Evolutionary conservation across 73 alveolate species (phyloP).

Genomic region (Paramecium pentaurelia): DNA sequence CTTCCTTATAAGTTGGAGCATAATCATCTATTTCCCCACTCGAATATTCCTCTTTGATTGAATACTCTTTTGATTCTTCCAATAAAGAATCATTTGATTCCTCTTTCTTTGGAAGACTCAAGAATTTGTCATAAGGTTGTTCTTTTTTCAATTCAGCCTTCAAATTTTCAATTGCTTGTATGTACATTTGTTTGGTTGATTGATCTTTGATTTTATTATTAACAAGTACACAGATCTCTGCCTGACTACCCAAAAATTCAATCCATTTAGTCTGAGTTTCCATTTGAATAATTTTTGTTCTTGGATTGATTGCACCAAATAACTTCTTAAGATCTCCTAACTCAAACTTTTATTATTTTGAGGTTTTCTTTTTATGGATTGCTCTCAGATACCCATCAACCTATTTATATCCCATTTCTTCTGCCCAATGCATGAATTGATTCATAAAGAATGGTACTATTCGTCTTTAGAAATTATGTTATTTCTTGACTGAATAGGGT

Average conservation of each 20-base stretch:
- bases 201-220: constrained; percentile 40
- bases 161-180: background rate
- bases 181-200: background rate
- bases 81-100: background rate
- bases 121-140: constrained; percentile 25
- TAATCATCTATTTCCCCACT: background rate
- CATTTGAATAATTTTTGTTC: background rate
- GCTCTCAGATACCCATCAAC: constrained; percentile 43
- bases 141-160: constrained; percentile 6
- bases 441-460: constrained; percentile 41
- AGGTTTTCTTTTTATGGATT: constrained; percentile 27
- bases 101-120: background rate
- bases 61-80: background rate
- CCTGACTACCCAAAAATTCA: background rate
- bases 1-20: background rate
- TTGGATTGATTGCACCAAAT: constrained; percentile 28
- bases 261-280: constrained; percentile 21
- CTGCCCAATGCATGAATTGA: constrained; percentile 47
- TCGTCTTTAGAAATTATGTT: constrained; percentile 25
- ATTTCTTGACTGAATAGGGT: background rate
- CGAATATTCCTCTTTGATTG: background rate
- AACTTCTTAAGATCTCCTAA: constrained; percentile 39
- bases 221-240: constrained; percentile 14
- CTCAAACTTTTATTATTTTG: constrained; percentile 42
- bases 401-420: constrained; percentile 31